Conservation (phyloP, 2,329 filamentous ascomycete genomes). For the Bretziella fagacearum region DNA sequence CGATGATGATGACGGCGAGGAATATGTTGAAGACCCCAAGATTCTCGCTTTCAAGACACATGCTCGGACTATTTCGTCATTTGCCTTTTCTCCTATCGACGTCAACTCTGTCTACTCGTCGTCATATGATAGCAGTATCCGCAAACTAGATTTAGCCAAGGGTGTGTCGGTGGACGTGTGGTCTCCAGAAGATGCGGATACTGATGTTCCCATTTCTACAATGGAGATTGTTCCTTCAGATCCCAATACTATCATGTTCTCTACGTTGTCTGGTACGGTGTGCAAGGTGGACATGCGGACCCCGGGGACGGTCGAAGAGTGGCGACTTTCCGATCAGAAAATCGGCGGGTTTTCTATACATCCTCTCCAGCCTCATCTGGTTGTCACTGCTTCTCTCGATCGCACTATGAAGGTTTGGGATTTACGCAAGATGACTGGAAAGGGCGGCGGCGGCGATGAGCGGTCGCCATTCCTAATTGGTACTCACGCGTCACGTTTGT, state of each 20-base stretch:
- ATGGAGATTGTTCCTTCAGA: slow-evolving; percentile 61
- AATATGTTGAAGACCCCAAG: slow-evolving; percentile 50
- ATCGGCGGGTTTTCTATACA: slow-evolving; percentile 86
- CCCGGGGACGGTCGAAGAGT: slow-evolving; percentile 22
- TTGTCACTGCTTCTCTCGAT: slow-evolving; percentile 82
- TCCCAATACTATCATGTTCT: slow-evolving; percentile 65
- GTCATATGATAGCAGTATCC: slow-evolving; percentile 85
- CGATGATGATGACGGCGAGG: slow-evolving; percentile 47
- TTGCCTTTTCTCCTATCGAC: slow-evolving; percentile 60
- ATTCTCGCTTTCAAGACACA: slow-evolving; percentile 86
- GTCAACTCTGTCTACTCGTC: slow-evolving; percentile 62
- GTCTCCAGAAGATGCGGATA: slow-evolving; percentile 49
- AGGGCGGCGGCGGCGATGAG: no score
- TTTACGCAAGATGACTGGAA: slow-evolving; percentile 58
- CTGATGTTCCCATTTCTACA: slow-evolving; percentile 67
- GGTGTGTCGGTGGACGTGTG: slow-evolving; percentile 68
- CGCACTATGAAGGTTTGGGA: slow-evolving; percentile 89
- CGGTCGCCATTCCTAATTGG: slow-evolving; percentile 53
- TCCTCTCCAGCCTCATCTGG: slow-evolving; percentile 60
- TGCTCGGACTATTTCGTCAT: slow-evolving; percentile 69
- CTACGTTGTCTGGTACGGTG: slow-evolving; percentile 65
- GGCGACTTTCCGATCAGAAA: slow-evolving; percentile 74
- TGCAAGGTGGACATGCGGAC: slow-evolving; percentile 54
- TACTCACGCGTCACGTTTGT: slow-evolving; percentile 66
- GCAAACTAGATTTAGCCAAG: slow-evolving; percentile 68